Evolutionary conservation across 2,329 filamentous ascomycete genomes (phyloP), one percentile per base, ranked within the genome.

Genomic region (Aspergillus clavatus): DNA sequence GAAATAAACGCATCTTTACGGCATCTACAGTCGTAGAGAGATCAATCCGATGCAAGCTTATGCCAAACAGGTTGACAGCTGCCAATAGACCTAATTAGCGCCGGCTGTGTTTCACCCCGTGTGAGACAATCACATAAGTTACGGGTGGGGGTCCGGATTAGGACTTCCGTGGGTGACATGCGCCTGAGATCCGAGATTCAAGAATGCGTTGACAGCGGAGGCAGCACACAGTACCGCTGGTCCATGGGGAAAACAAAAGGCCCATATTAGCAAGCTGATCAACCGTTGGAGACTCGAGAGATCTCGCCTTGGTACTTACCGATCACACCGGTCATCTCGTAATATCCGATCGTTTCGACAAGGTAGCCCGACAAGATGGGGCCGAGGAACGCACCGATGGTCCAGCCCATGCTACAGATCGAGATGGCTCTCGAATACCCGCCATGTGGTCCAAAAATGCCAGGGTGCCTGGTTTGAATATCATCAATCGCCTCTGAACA

Each of bases 371-470:
- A 50, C 1, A 57, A 7, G 21, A 59, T 50, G 2, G 55, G 56
- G 4, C 57, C 52, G 22, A 58, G n/a, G 14, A 62, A 53, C 18
- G 55, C 40, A 7, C 59, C 59, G 2, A 45, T 16, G 0, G 54
- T 57, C 55, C 56, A 60, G 38, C 58, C 55, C 31, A 60, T 48
- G 38, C 52, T 59, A 2, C 48, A 40, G 7, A 60, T 43, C n/a
- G 54, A 61, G 7, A 58, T 45, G 4, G 50, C 57, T 4, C 56
- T 46, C 2, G 57, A 61, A 35, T 57, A 61, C 0, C 57, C 58
- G 10, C 59, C 58, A 42, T 59, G 55, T 3, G 50, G 50, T 3
- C 57, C 58, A 18, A 61, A 62, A 26, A 60, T 51, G 2, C 59
- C 57, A 0, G 58, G 57, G 6, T 50, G 28, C 5, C 48, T 27